These are phyloP conservation scores for Penicillium waksmanii DNA, from an alignment of 495 filamentous ascomycete genomes.

Conservation along the genomic window DNA sequence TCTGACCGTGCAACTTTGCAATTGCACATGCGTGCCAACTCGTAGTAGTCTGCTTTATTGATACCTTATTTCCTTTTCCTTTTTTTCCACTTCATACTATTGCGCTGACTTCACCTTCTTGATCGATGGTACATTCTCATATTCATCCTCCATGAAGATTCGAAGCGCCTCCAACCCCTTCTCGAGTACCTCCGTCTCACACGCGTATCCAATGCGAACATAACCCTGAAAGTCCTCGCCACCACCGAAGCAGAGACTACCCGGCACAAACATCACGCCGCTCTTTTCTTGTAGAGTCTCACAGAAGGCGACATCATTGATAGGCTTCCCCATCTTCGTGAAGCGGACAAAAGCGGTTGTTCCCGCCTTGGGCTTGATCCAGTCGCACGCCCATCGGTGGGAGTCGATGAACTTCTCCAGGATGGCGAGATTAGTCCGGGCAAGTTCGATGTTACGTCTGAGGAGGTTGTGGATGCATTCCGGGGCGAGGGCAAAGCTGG, in stretches of 20 bases:
- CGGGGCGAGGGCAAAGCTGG: constrained; percentile 69
- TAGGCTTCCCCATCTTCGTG: constrained; percentile 60
- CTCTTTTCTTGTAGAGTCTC: constrained; percentile 66
- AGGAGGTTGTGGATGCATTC: constrained; percentile 69
- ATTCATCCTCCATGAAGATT: constrained; percentile 64
- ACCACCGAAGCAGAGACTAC: constrained; percentile 72
- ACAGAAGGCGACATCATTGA: constrained; percentile 76
- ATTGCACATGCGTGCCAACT: too few relatives aligned
- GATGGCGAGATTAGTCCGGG: constrained; percentile 68
- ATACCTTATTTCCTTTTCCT: not conserved
- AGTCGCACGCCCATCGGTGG: constrained; percentile 65
- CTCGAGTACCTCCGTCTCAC: constrained; percentile 68
- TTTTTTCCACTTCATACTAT: constrained; percentile 4
- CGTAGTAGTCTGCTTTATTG: too few relatives aligned
- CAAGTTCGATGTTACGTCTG: constrained; percentile 69
- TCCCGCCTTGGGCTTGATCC: constrained; percentile 78
- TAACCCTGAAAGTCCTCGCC: constrained; percentile 74
- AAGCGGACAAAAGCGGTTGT: constrained; percentile 84
- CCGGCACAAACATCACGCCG: constrained; percentile 82
- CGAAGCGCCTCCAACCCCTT: constrained; percentile 65
- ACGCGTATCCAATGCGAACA: constrained; percentile 81
- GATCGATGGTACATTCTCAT: constrained; percentile 54
- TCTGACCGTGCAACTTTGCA: too few relatives aligned
- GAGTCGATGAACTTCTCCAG: constrained; percentile 69
- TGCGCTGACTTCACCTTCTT: constrained; percentile 31